phyloP scores from a whole-genome alignment of 805 yeast species.

The Starmerella apis region DNA sequence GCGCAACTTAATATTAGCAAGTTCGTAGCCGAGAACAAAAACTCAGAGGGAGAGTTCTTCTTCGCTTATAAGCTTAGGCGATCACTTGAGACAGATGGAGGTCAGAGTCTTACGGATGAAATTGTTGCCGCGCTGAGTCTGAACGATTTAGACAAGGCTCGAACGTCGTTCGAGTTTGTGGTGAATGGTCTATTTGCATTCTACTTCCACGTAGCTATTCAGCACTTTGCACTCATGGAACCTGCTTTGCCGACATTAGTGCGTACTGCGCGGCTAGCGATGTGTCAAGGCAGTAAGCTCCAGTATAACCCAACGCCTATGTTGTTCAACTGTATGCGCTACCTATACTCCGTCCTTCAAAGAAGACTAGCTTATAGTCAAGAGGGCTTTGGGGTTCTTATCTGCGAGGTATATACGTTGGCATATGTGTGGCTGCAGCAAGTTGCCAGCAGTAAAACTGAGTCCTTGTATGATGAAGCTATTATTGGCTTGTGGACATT shows the following conservation, averaged over 20 bases:
- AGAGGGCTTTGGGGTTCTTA: not conserved
- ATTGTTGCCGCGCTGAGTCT: constrained; percentile 12
- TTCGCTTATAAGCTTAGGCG: constrained; percentile 15
- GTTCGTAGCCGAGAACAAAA: not conserved
- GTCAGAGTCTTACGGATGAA: constrained; percentile 10
- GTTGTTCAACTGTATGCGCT: not conserved
- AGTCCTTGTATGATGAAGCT: not conserved
- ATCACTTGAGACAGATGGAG: constrained; percentile 10
- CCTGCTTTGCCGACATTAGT: constrained; percentile 8
- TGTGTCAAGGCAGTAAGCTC: not conserved
- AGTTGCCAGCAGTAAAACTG: not conserved
- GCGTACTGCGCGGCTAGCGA: not conserved
- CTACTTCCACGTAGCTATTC: constrained; percentile 7
- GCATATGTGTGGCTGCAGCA: constrained; percentile 4
- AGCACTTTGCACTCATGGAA: not conserved
- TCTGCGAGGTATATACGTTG: not conserved
- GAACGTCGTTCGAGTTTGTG: constrained; percentile 13
- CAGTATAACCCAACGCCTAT: not conserved
- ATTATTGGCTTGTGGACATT: not conserved
- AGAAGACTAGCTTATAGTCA: not conserved
- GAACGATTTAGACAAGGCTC: not conserved
- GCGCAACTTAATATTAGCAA: constrained; percentile 7
- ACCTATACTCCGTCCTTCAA: not conserved
- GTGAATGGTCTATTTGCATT: constrained; percentile 15
- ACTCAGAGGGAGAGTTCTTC: constrained; percentile 11